Conservation (phyloP, 1,284 basidiomycete genomes). For the Cryptococcus sp. region DNA sequence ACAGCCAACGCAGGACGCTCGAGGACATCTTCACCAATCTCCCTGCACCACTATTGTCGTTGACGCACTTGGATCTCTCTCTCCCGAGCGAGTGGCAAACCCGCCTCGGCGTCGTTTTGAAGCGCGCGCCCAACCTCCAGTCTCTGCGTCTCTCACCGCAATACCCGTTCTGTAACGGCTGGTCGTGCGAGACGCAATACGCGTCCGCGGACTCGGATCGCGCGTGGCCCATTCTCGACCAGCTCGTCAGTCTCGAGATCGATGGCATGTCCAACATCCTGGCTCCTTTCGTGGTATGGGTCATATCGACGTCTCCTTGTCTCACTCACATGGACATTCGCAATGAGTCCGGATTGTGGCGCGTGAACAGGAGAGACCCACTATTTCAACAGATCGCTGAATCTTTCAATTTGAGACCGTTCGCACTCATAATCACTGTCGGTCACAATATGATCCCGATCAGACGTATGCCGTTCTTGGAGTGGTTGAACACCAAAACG, state of each 20-base stretch:
- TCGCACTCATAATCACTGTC: no score
- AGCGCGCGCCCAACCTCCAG: conserved; percentile 2
- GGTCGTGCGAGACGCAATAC: not conserved
- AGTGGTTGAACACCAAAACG: no score
- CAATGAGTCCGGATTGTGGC: no score
- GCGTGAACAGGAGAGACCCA: no score
- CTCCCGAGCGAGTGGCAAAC: conserved; percentile 10
- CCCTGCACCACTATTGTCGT: not conserved
- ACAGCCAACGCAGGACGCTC: not conserved
- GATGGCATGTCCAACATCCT: conserved; percentile 10
- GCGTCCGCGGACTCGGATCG: not conserved
- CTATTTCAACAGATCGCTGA: no score
- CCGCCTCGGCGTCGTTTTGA: not conserved
- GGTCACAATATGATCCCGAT: no score
- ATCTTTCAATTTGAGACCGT: no score
- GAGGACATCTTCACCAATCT: conserved; percentile 3
- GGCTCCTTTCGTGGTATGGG: not conserved
- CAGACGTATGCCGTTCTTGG: no score
- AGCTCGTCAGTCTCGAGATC: conserved; percentile 10
- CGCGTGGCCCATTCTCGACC: conserved; percentile 6
- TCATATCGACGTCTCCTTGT: no score
- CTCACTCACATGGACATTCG: no score
- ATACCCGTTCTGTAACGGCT: conserved; percentile 1
- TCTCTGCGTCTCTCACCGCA: conserved; percentile 6
- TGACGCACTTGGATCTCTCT: conserved; percentile 7